phyloP scores from a whole-genome alignment of 164 flowering plant species.

The Aristolochia californica region DNA sequence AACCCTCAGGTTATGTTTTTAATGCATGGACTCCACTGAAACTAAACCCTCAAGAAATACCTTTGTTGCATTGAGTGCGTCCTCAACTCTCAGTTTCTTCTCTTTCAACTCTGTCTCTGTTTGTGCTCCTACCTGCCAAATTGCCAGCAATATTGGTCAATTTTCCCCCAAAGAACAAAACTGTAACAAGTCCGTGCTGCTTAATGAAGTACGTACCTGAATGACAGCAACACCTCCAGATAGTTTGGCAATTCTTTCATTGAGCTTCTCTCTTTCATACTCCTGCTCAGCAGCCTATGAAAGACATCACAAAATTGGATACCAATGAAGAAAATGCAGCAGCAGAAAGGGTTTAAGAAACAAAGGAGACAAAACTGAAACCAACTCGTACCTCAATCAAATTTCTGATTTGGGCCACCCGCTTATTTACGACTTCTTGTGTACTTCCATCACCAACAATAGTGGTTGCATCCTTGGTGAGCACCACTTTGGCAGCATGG shows the following conservation, averaged over 20 bases:
- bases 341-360: not conserved
- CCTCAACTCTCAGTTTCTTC: slow-evolving; percentile 89
- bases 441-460: slow-evolving; percentile 98
- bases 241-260: slow-evolving; percentile 91
- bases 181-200: not conserved
- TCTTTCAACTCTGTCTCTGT: slow-evolving; percentile 96
- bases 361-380: too few relatives aligned
- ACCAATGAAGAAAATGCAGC: not conserved
- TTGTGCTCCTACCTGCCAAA: slow-evolving; percentile 91
- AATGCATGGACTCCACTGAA: too few relatives aligned
- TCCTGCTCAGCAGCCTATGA: slow-evolving; percentile 82
- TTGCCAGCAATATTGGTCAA: not conserved
- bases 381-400: slow-evolving; percentile 76
- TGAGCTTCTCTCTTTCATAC: slow-evolving; percentile 88
- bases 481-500: slow-evolving; percentile 90
- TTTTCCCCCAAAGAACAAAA: slow-evolving; percentile 12
- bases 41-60: slow-evolving; percentile 18
- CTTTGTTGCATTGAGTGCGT: slow-evolving; percentile 99
- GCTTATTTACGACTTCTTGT: slow-evolving; percentile 74
- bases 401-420: slow-evolving; percentile 82
- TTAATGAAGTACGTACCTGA: slow-evolving; percentile 42
- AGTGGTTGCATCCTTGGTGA: slow-evolving; percentile 80
- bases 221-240: slow-evolving; percentile 99
- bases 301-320: not conserved
- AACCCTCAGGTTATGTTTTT: too few relatives aligned